A percentile compares a stretch with the other conserved stretches of the same genome.
These are phyloP conservation scores for Albugo candida DNA, from an alignment of 352 stramenopile species.

Conservation along the genomic window DNA sequence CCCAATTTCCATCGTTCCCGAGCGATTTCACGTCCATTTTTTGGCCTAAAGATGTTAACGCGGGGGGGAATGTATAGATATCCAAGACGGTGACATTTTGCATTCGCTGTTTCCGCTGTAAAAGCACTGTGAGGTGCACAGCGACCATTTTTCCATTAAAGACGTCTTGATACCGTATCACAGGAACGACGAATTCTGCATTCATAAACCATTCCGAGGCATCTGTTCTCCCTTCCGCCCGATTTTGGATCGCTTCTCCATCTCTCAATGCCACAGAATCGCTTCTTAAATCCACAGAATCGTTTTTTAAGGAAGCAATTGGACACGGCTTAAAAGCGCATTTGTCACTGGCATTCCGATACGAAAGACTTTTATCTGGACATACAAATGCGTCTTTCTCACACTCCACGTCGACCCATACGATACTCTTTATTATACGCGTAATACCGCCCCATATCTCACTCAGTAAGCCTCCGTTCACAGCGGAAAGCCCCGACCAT, in stretches of 20 bases:
- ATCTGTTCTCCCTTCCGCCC: conserved; percentile 1
- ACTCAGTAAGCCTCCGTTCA: too few relatives aligned
- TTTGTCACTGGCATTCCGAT: conserved; percentile 15
- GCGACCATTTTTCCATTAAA: conserved; percentile 8
- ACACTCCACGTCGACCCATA: conserved; percentile 16
- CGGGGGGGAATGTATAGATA: too few relatives aligned
- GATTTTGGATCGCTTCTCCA: conserved; percentile 6
- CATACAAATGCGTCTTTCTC: conserved; percentile 18
- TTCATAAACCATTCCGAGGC: conserved; percentile 15
- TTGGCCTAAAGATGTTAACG: too few relatives aligned
- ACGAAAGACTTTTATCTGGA: conserved; percentile 17
- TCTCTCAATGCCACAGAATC: too few relatives aligned
- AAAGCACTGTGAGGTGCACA: neutral
- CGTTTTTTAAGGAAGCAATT: conserved; percentile 8
- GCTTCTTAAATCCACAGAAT: conserved; percentile 2
- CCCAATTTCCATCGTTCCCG: too few relatives aligned
- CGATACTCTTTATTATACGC: conserved; percentile 2
- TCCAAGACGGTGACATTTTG: too few relatives aligned
- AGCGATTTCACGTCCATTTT: too few relatives aligned
- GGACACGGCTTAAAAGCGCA: conserved; percentile 26
- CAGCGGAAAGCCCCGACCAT: too few relatives aligned
- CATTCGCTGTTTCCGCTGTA: conserved; percentile 3
- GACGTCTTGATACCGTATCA: conserved; percentile 7
- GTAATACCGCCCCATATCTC: too few relatives aligned
- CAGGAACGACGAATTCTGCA: conserved; percentile 20